A percentile compares a stretch with the other conserved stretches of the same genome.
Conservation (phyloP, 768 basidiomycete species). For the Agrocybe praecox region DNA sequence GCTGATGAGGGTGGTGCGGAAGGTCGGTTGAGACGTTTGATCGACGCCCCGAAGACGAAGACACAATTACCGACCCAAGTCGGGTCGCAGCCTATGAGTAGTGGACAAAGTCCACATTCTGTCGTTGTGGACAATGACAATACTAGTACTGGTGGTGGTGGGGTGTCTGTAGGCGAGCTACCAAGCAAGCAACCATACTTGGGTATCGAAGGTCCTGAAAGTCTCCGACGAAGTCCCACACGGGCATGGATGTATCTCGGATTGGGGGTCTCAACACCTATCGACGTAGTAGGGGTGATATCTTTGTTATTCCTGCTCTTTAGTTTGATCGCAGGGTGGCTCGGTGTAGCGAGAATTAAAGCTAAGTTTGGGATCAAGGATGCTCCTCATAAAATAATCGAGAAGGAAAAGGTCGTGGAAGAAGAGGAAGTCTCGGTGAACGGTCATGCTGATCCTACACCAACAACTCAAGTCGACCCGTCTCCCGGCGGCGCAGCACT, state of each 20-base stretch:
- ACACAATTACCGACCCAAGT: slow-evolving; percentile 5
- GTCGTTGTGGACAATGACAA: slow-evolving; percentile 9
- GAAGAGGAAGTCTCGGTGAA: slow-evolving; percentile 1
- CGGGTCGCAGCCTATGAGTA: neutral
- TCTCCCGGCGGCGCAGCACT: neutral
- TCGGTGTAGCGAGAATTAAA: slow-evolving; percentile 7
- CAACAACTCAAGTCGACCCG: slow-evolving; percentile 2
- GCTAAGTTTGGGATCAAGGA: neutral
- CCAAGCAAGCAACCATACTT: neutral
- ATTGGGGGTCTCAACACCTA: neutral
- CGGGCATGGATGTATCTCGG: neutral
- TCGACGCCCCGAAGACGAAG: slow-evolving; percentile 50
- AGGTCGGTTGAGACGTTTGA: slow-evolving; percentile 48
- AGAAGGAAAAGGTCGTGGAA: neutral
- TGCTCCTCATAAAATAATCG: neutral
- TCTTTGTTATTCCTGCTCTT: neutral
- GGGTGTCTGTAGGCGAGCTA: neutral
- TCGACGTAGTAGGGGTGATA: neutral
- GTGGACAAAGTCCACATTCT: neutral
- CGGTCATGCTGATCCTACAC: neutral
- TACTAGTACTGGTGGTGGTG: slow-evolving; percentile 1
- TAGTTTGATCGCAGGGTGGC: slow-evolving; percentile 38
- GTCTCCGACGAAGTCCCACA: neutral
- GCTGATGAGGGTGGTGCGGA: slow-evolving; percentile 52
- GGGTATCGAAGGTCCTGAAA: slow-evolving; percentile 1